These are phyloP conservation scores for Casuarina cunninghamiana DNA, from an alignment of 306 rosid species.

Conservation along the genomic window DNA sequence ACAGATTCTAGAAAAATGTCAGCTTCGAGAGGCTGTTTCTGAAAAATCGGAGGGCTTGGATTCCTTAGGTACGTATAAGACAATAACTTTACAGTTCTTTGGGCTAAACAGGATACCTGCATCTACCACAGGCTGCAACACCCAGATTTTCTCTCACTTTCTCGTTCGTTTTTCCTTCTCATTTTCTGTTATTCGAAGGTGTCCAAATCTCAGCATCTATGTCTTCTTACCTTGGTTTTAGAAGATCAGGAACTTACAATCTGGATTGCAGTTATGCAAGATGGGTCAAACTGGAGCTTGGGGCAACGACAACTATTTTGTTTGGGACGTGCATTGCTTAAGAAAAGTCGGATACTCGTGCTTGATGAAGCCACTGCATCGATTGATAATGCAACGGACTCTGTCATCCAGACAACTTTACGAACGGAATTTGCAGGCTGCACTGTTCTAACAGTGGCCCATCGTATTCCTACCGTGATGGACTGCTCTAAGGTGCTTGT, in stretches of 20 bases:
- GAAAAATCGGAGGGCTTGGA: constrained; percentile 28
- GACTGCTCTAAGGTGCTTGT: constrained; percentile 33
- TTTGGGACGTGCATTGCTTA: constrained; percentile 20
- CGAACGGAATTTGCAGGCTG: constrained; percentile 23
- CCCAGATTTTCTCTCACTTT: too few species aligned
- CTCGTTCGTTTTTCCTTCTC: too few species aligned
- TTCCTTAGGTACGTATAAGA: constrained; percentile 21
- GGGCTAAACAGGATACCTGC: too few species aligned
- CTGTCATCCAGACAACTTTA: constrained; percentile 23
- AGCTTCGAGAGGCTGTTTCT: constrained; percentile 23
- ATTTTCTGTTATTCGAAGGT: too few species aligned
- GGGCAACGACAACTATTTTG: constrained; percentile 37
- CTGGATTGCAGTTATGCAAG: constrained; percentile 24
- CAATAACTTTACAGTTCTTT: too few species aligned
- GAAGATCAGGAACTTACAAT: neutral
- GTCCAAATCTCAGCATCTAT: too few species aligned
- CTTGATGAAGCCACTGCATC: neutral
- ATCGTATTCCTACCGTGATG: constrained; percentile 37
- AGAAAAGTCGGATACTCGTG: neutral
- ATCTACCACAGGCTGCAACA: too few species aligned
- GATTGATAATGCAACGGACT: neutral
- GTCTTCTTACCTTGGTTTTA: neutral
- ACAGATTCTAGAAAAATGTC: constrained; percentile 35
- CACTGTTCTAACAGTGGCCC: constrained; percentile 38
- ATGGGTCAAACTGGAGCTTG: constrained; percentile 41